phyloP scores from a whole-genome alignment of 1,139 yeast species.

The Pichia sp. region DNA sequence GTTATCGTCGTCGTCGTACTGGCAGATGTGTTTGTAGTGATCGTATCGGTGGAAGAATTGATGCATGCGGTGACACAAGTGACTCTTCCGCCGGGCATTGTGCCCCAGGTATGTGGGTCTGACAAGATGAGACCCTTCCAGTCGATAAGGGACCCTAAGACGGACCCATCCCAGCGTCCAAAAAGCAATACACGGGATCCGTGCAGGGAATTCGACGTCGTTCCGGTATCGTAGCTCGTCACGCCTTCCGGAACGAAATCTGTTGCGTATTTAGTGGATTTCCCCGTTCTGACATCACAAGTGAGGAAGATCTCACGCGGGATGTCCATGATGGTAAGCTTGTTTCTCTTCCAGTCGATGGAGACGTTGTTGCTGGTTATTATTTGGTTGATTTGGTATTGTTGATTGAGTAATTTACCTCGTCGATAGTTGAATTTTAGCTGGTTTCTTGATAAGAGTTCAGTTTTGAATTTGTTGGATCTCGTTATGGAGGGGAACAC shows the following conservation, averaged over 20 bases:
- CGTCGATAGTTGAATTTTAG: conserved; percentile 45
- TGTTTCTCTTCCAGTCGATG: conserved; percentile 19
- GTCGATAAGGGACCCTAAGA: conserved; percentile 39
- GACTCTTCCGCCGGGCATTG: conserved; percentile 34
- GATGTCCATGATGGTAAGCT: conserved; percentile 15
- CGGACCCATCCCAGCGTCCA: conserved; percentile 46
- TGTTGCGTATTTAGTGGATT: conserved; percentile 3
- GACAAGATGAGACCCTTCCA: conserved; percentile 35
- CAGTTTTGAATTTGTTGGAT: conserved; percentile 53
- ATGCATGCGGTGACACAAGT: conserved; percentile 34
- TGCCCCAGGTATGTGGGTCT: conserved; percentile 36
- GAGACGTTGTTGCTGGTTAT: conserved; percentile 5
- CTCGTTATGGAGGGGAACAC: conserved; percentile 57
- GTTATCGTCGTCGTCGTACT: background rate
- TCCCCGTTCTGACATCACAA: conserved; percentile 19
- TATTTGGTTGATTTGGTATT: conserved; percentile 2
- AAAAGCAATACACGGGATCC: conserved; percentile 35
- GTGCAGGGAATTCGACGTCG: conserved; percentile 9
- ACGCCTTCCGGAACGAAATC: conserved; percentile 30
- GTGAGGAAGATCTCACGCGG: conserved; percentile 14
- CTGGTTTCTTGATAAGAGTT: conserved; percentile 45
- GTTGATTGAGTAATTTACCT: conserved; percentile 38
- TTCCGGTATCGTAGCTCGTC: conserved; percentile 28
- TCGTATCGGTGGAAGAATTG: conserved; percentile 8
- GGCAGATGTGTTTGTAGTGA: too few species aligned